Conservation (phyloP, 1,284 basidiomycete genomes). For the Schizophyllum amplum region DNA sequence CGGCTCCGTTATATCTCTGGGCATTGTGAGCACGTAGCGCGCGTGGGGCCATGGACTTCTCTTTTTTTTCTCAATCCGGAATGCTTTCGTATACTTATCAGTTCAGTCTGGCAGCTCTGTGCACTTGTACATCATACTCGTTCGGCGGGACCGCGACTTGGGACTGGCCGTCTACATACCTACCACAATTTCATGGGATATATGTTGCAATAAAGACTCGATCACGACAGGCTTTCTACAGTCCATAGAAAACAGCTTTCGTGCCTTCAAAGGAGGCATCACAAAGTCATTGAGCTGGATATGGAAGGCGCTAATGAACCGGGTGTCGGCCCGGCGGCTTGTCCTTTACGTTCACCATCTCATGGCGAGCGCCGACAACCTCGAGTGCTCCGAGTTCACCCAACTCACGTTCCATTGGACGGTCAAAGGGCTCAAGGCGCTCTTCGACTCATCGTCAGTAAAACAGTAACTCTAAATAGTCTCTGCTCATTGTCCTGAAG, state of each 20-base stretch:
- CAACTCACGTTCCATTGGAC: background rate
- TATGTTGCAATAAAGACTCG: too few relatives aligned
- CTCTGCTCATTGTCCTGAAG: background rate
- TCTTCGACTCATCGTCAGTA: background rate
- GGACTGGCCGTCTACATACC: too few relatives aligned
- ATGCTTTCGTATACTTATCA: background rate
- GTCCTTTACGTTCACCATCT: background rate
- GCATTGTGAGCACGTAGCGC: slow-evolving; percentile 23
- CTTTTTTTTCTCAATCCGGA: background rate
- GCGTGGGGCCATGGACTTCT: background rate
- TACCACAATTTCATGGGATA: too few relatives aligned
- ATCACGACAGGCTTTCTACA: too few relatives aligned
- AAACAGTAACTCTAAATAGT: background rate
- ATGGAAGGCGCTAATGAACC: background rate
- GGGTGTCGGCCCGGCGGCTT: background rate
- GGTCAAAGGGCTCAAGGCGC: background rate
- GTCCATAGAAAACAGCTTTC: too few relatives aligned
- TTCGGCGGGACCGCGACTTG: too few relatives aligned
- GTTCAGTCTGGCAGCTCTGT: too few relatives aligned
- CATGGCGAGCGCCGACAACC: background rate
- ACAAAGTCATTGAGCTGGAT: too few relatives aligned
- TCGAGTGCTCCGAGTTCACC: background rate
- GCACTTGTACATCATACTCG: too few relatives aligned
- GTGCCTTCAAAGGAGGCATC: too few relatives aligned
- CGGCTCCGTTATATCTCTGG: slow-evolving; percentile 37